phyloP scores from a whole-genome alignment of 2,329 filamentous ascomycete genomes.

The Pestalotiopsis fici region DNA sequence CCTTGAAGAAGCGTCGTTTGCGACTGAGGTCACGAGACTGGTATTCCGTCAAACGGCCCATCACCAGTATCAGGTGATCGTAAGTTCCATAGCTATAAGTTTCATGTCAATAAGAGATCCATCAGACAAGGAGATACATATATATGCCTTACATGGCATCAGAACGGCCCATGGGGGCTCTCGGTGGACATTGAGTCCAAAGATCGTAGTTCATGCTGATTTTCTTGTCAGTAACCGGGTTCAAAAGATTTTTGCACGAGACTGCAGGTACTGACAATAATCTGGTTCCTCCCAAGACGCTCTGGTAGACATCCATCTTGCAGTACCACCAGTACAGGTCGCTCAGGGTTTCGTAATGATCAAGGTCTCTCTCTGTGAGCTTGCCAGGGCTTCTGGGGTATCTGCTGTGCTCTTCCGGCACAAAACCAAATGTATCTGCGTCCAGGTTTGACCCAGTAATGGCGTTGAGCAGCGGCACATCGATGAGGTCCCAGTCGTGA shows the following conservation, averaged over 20 bases:
- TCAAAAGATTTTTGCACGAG: no score
- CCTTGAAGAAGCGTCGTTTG: conserved; percentile 70
- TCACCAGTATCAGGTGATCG: conserved; percentile 81
- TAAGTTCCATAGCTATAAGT: conserved; percentile 76
- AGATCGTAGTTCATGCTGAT: conserved; percentile 73
- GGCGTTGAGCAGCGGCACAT: conserved; percentile 40
- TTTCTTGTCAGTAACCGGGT: conserved; percentile 8
- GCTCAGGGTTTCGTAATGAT: conserved; percentile 76
- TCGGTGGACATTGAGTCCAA: conserved; percentile 87
- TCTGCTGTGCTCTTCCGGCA: conserved; percentile 25
- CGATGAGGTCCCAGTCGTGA: conserved; percentile 33
- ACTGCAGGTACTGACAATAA: conserved; percentile 68
- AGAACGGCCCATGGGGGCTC: conserved; percentile 74
- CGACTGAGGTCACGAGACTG: conserved; percentile 74
- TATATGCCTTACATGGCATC: conserved; percentile 64
- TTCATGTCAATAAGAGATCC: conserved; percentile 20
- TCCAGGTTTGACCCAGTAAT: conserved; percentile 53
- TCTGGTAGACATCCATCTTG: conserved; percentile 93
- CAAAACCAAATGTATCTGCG: conserved; percentile 52
- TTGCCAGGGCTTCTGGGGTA: conserved; percentile 30
- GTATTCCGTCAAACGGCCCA: conserved; percentile 80
- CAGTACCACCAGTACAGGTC: conserved; percentile 96
- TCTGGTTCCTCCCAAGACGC: conserved; percentile 81
- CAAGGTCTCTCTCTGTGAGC: conserved; percentile 64
- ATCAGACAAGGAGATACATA: not conserved